Percentiles rank a stretch among this genome's conserved stretches.
Conservation (phyloP, 2,329 filamentous ascomycete species). For the Trichoderma citrinoviride region DNA sequence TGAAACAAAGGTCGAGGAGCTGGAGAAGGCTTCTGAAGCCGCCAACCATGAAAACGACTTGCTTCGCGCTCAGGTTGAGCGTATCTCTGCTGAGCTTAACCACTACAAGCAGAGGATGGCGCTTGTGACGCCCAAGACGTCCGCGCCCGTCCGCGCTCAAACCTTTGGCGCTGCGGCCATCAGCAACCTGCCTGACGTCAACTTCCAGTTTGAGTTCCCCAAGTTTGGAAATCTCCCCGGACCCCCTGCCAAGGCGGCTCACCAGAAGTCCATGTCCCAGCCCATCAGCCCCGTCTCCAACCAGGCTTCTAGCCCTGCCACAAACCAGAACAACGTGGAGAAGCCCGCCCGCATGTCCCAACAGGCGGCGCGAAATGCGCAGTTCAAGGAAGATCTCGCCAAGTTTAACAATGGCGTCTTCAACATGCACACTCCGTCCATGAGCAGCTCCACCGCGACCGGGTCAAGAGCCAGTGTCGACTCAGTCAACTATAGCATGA, state of each 20-base stretch:
- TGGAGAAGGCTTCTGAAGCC: conserved; percentile 79
- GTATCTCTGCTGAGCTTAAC: conserved; percentile 76
- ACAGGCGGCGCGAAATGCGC: conserved; percentile 23
- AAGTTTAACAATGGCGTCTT: conserved; percentile 43
- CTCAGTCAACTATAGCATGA: conserved; percentile 47
- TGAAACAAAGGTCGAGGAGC: conserved; percentile 71
- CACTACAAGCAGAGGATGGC: conserved; percentile 89
- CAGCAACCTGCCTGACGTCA: conserved; percentile 67
- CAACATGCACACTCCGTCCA: conserved; percentile 60
- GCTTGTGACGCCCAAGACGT: conserved; percentile 44
- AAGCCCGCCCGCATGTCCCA: conserved; percentile 28
- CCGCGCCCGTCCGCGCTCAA: conserved; percentile 40
- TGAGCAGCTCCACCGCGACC: conserved; percentile 45
- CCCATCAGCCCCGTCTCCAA: conserved; percentile 34
- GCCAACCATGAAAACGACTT: conserved; percentile 82
- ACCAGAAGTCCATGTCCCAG: conserved; percentile 31
- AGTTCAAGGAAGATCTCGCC: conserved; percentile 50
- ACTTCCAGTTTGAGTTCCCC: conserved; percentile 94
- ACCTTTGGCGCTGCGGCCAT: conserved; percentile 47
- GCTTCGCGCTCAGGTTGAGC: conserved; percentile 83
- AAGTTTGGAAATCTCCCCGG: conserved; percentile 77
- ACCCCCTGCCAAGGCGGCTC: conserved; percentile 36
- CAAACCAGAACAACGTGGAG: conserved; percentile 31
- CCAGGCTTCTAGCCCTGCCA: conserved; percentile 30
- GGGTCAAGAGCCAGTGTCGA: conserved; percentile 52